Evolutionary conservation across 345 rosid genomes (phyloP).

Genomic region (Conringia planisiliqua): DNA sequence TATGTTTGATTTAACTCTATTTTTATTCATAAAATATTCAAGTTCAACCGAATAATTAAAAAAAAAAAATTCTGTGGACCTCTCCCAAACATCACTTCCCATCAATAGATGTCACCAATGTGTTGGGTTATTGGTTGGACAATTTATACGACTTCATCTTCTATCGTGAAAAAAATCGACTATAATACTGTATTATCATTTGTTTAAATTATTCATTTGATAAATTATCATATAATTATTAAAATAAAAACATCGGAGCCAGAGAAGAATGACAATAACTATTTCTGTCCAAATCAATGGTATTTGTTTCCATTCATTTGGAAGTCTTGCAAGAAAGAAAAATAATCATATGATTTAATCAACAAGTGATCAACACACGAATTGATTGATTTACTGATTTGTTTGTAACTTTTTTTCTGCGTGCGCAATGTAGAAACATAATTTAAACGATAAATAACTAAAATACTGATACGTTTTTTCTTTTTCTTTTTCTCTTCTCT

Average conservation of each 20-base stretch:
- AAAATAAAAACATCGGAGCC: not conserved
- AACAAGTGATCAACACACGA: too few species aligned
- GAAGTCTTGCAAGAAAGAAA: too few species aligned
- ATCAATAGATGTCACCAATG: constrained; percentile 25
- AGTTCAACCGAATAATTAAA: too few species aligned
- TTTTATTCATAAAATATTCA: too few species aligned
- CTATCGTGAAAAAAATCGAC: constrained; percentile 7
- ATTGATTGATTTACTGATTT: not conserved
- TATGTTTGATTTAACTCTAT: too few species aligned
- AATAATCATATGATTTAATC: not conserved
- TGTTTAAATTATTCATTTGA: not conserved
- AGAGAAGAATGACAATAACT: constrained; percentile 7
- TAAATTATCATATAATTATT: not conserved
- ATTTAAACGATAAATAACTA: too few species aligned
- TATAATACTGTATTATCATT: not conserved
- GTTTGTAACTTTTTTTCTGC: not conserved
- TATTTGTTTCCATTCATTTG: not conserved
- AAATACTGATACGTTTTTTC: too few species aligned
- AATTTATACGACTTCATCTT: not conserved
- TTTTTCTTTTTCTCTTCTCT: too few species aligned
- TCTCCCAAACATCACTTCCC: constrained; percentile 9
- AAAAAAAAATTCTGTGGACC: too few species aligned
- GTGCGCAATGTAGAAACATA: too few species aligned
- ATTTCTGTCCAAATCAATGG: constrained; percentile 14
- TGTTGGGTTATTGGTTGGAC: constrained; percentile 22